Conservation (phyloP, 345 rosid species). For the Punica granatum region DNA sequence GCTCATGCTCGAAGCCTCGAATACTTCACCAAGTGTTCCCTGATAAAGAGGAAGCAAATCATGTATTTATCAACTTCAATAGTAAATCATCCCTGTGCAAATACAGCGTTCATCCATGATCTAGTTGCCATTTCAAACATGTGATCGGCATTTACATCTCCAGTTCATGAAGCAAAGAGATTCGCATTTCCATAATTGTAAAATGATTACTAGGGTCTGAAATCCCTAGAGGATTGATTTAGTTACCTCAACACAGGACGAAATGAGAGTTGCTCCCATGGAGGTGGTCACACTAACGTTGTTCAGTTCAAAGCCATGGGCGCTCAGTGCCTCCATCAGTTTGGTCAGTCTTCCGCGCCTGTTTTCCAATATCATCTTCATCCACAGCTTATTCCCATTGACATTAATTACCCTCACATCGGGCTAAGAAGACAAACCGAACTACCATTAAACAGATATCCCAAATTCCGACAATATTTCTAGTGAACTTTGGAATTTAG, state of each 20-base stretch:
- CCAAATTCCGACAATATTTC: not conserved
- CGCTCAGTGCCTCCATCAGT: conserved; percentile 47
- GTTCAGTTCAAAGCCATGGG: conserved; percentile 44
- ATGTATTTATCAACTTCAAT: not conserved
- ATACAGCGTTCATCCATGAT: too few relatives aligned
- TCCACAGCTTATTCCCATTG: conserved; percentile 51
- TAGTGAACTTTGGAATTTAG: not conserved
- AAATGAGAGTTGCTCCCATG: conserved; percentile 46
- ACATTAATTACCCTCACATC: conserved; percentile 45
- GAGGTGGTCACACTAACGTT: conserved; percentile 49
- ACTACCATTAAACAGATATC: not conserved
- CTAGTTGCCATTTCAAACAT: too few relatives aligned
- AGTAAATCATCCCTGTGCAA: too few relatives aligned
- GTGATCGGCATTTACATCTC: too few relatives aligned
- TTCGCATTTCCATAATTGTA: too few relatives aligned
- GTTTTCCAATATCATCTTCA: conserved; percentile 56
- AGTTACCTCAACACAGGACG: conserved; percentile 47
- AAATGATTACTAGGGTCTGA: too few relatives aligned
- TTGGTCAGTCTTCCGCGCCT: conserved; percentile 47
- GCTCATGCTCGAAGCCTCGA: conserved; percentile 20
- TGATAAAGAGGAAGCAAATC: conserved; percentile 10
- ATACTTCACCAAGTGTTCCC: conserved; percentile 25
- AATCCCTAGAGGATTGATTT: not conserved
- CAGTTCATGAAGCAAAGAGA: too few relatives aligned
- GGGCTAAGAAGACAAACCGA: conserved; percentile 25